These are phyloP conservation scores for Aspergillus eucalypticola DNA, from an alignment of 2,329 filamentous ascomycete species.

Conservation along the genomic window DNA sequence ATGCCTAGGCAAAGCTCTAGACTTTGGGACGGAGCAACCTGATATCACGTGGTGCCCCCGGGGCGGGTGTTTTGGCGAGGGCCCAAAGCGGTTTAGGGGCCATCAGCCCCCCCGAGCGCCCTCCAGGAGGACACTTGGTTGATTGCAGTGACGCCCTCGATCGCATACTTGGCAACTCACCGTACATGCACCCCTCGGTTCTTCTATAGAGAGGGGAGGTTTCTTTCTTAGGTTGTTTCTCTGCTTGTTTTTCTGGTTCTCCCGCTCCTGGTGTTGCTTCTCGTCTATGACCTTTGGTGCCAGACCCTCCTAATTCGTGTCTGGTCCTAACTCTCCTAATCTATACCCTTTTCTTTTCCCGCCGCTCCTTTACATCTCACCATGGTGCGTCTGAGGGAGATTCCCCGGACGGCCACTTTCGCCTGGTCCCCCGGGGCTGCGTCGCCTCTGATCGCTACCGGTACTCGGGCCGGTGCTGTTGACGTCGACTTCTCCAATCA, in stretches of 20 bases:
- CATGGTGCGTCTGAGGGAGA: slow-evolving; percentile 97
- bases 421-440: slow-evolving; percentile 86
- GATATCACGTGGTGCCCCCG: slow-evolving; percentile 34
- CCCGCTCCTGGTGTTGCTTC: slow-evolving; percentile 7
- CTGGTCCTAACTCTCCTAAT: slow-evolving; percentile 21
- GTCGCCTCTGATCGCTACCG: slow-evolving; percentile 83
- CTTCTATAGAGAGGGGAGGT: slow-evolving; percentile 32
- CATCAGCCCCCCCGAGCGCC: slow-evolving; percentile 29
- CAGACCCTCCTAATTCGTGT: slow-evolving; percentile 14
- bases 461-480: slow-evolving; percentile 90
- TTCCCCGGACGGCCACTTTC: slow-evolving; percentile 94
- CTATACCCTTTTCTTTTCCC: slow-evolving; percentile 23
- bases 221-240: slow-evolving; percentile 16
- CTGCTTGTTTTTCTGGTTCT: slow-evolving; percentile 2
- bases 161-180: slow-evolving; percentile 23
- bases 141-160: slow-evolving; percentile 26
- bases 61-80: slow-evolving; percentile 36
- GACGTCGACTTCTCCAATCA: slow-evolving; percentile 98
- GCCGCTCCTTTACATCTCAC: slow-evolving; percentile 31
- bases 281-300: slow-evolving; percentile 20
- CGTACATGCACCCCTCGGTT: slow-evolving; percentile 29
- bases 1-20: neutral
- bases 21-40: slow-evolving; percentile 22
- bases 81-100: slow-evolving; percentile 32
- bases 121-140: slow-evolving; percentile 46